Evolutionary conservation across 1,284 basidiomycete genomes (phyloP), one percentile per base, ranked within the genome.

Genomic region (Malassezia equina): DNA sequence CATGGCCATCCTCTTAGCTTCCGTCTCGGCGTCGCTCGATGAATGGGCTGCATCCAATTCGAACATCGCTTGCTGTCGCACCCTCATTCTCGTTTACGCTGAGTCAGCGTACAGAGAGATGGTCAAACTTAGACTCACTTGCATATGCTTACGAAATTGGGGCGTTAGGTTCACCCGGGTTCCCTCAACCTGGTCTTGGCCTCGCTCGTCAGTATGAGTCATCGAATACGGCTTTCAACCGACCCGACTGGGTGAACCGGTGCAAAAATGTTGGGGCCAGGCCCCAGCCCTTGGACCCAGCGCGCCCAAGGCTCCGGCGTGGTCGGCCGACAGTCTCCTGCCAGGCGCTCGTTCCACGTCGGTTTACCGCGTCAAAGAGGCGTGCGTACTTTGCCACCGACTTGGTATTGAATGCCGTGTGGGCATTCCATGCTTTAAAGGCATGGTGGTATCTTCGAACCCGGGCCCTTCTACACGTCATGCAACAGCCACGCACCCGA

Each of bases 361-460:
- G 4, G 4, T 36, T 36, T 13, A 21, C 36, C 21, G 4, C 36
- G 9, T 11, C 7, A 33, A 12, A 12, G 36, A 2, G 15, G 36
- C 36, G 36, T 39, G 36, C 19, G 12, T 39, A 19, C 19, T 21
- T 39, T 39, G 36, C 36, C 36, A 39, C 36, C 19, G 8, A 8
- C 19, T 19, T 9, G 2, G 17, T 21, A 21, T 39, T 39, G 36
- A 39, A 39, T 39, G 36, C 36, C 36, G n/a, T 6, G 4, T 21
- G 36, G 11, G 24, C 41, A 43, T 27, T 42, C 36, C 31, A 53
- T 53, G 52, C 15, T 27, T 23, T 53, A 47, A 52, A 48, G 44
- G 42, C 17, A 53, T 53, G 52, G 46, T 32, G 23, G 34, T 9
- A 25, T 21, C 43, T 21, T 17, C 31, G 5, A 25, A 33, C 12